Conservation (phyloP, 352 stramenopile species). For the Phytophthora nicotianae region DNA sequence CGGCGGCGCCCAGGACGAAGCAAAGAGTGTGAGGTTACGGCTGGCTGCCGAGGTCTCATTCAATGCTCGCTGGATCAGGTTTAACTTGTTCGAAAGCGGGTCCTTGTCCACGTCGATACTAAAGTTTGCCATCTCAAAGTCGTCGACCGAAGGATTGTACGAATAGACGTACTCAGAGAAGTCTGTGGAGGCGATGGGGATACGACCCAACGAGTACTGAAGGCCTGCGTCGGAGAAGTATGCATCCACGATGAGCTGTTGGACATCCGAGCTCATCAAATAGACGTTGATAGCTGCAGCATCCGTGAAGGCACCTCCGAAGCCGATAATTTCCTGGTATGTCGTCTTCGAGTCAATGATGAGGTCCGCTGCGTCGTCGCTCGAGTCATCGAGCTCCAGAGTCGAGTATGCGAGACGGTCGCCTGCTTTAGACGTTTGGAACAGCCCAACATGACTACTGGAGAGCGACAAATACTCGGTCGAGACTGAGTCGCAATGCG, state of each 20-base stretch:
- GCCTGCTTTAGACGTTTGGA: conserved; percentile 52
- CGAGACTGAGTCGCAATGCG: conserved; percentile 40
- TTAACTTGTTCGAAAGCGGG: conserved; percentile 47
- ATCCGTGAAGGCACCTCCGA: conserved; percentile 92
- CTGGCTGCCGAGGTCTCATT: conserved; percentile 19
- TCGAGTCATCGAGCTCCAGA: conserved; percentile 35
- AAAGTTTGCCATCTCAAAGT: conserved; percentile 84
- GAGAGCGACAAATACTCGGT: conserved; percentile 37
- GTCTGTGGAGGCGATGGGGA: conserved; percentile 89
- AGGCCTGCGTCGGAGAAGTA: conserved; percentile 87
- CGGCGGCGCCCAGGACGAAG: conserved; percentile 77
- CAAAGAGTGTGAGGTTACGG: conserved; percentile 58
- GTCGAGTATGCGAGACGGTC: conserved; percentile 50
- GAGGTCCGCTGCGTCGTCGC: conserved; percentile 38
- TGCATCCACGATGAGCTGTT: conserved; percentile 69
- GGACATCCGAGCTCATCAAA: conserved; percentile 54
- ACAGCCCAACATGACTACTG: conserved; percentile 44
- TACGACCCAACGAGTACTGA: conserved; percentile 82
- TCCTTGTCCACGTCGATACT: conserved; percentile 83
- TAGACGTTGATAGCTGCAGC: conserved; percentile 84
- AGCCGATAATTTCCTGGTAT: conserved; percentile 87
- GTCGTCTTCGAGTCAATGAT: conserved; percentile 53
- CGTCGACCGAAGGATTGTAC: conserved; percentile 71
- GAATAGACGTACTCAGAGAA: conserved; percentile 85
- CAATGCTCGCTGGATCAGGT: conserved; percentile 61